Evolutionary conservation across 345 rosid species (phyloP).

Genomic region (Ceriops zippeliana): DNA sequence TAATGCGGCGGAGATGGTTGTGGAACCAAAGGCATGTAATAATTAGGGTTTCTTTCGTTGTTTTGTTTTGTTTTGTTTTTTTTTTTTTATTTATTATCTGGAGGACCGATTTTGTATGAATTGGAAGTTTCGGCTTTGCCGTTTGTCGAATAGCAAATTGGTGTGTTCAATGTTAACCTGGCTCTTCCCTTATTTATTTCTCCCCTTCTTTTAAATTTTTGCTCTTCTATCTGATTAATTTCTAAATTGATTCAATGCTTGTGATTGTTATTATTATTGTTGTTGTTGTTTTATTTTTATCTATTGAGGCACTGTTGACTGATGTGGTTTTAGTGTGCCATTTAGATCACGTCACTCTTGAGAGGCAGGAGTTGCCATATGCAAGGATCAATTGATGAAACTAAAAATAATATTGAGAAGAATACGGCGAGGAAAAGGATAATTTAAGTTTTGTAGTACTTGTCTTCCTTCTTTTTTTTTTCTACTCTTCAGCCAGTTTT

Average conservation of each 20-base stretch:
- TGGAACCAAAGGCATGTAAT: constrained; percentile 46
- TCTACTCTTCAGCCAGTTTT: neutral
- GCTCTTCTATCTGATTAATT: too few species aligned
- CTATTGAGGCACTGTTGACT: constrained; percentile 8
- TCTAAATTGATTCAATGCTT: too few species aligned
- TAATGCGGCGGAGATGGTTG: constrained; percentile 38
- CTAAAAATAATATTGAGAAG: constrained; percentile 32
- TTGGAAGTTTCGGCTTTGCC: neutral
- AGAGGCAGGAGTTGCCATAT: constrained; percentile 30
- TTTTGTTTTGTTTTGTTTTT: neutral
- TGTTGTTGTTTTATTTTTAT: neutral
- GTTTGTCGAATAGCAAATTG: neutral
- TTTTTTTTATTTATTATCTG: neutral
- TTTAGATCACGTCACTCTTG: constrained; percentile 43
- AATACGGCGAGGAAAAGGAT: constrained; percentile 49
- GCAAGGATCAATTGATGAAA: constrained; percentile 38
- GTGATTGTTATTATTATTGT: neutral
- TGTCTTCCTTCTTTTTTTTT: neutral
- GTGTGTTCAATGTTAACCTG: too few species aligned
- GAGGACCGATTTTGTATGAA: neutral
- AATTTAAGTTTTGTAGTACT: constrained; percentile 31
- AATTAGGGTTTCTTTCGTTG: constrained; percentile 29
- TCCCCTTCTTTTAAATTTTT: neutral
- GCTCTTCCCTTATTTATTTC: too few species aligned
- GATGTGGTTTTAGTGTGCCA: constrained; percentile 23